These are phyloP conservation scores for Moesziomyces antarcticus DNA, from an alignment of 1,284 basidiomycete genomes.

Conservation along the genomic window DNA sequence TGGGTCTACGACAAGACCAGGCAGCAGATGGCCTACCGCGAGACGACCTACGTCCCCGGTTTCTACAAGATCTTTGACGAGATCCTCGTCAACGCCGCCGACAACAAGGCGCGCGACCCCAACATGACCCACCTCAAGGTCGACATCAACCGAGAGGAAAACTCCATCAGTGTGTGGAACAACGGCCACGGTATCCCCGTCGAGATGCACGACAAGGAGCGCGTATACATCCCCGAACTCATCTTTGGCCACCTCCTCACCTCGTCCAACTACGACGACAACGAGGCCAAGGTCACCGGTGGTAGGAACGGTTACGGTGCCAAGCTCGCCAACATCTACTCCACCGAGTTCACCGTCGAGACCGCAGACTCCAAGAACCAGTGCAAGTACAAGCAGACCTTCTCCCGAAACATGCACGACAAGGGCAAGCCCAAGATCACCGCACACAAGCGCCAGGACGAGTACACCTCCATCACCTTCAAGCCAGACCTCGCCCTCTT, in stretches of 20 bases:
- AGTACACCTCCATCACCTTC: conserved; percentile 95
- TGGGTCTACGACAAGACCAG: conserved; percentile 64
- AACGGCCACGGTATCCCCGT: conserved; percentile 97
- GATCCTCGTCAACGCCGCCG: conserved; percentile 98
- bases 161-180: conserved; percentile 91
- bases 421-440: conserved; percentile 88
- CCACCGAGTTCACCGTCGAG: conserved; percentile 94
- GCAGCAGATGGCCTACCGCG: conserved; percentile 69
- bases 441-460: conserved; percentile 74
- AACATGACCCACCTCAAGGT: conserved; percentile 66
- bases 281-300: conserved; percentile 98
- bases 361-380: conserved; percentile 88
- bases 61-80: conserved; percentile 99
- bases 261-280: conserved; percentile 97
- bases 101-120: conserved; percentile 82
- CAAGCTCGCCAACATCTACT: conserved; percentile 97
- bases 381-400: conserved; percentile 96
- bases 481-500: conserved; percentile 91
- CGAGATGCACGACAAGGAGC: conserved; percentile 89
- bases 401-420: conserved; percentile 91
- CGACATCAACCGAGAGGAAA: conserved; percentile 83
- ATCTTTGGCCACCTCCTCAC: conserved; percentile 97
- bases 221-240: conserved; percentile 95
- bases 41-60: conserved; percentile 93
- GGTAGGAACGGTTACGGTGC: conserved; percentile 99